A percentile compares a stretch with the other conserved stretches of the same genome.
phyloP scores from a whole-genome alignment of 2,329 filamentous ascomycete species.

The Fusarium sp. region DNA sequence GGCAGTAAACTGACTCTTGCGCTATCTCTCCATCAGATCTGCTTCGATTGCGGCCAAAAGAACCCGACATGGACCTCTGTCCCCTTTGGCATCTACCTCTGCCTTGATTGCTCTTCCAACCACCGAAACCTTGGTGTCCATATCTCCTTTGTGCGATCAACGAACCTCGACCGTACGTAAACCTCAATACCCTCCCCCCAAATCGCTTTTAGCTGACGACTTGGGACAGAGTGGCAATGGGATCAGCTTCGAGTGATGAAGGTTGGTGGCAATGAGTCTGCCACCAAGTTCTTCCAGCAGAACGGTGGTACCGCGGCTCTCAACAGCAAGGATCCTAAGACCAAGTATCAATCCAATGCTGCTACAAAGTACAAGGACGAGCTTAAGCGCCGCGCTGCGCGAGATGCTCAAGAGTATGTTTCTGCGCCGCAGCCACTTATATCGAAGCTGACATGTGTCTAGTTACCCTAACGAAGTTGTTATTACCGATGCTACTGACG shows the following conservation, averaged over 20 bases:
- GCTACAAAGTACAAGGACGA: slow-evolving; percentile 99
- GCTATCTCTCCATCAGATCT: slow-evolving; percentile 70
- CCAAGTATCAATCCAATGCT: slow-evolving; percentile 94
- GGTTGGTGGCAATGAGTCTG: slow-evolving; percentile 96
- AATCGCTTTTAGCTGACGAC: slow-evolving; percentile 31
- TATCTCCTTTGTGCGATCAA: slow-evolving; percentile 98
- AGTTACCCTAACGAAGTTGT: slow-evolving; percentile 89
- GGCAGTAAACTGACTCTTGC: slow-evolving; percentile 21
- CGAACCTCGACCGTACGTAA: slow-evolving; percentile 93
- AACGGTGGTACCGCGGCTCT: slow-evolving; percentile 94
- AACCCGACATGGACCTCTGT: slow-evolving; percentile 99
- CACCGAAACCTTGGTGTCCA: slow-evolving; percentile 98
- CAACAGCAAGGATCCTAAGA: slow-evolving; percentile 95
- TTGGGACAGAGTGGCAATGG: slow-evolving; percentile 89
- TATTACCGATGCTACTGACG: slow-evolving; percentile 79
- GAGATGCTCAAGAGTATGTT: slow-evolving; percentile 85
- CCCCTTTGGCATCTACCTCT: slow-evolving; percentile 96
- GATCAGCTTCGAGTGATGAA: slow-evolving; percentile 98
- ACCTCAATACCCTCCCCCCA: slow-evolving; percentile 5
- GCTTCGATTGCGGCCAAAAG: slow-evolving; percentile 98
- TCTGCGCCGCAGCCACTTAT: slow-evolving; percentile 1
- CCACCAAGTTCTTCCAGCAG: slow-evolving; percentile 97
- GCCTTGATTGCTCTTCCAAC: slow-evolving; percentile 96
- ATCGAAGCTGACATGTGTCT: slow-evolving; percentile 44
- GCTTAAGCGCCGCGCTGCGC: slow-evolving; percentile 83